A percentile compares a stretch with the other conserved stretches of the same genome.
Evolutionary conservation across 2,329 filamentous ascomycete genomes (phyloP).

Genomic region (Stromatinia cepivora): DNA sequence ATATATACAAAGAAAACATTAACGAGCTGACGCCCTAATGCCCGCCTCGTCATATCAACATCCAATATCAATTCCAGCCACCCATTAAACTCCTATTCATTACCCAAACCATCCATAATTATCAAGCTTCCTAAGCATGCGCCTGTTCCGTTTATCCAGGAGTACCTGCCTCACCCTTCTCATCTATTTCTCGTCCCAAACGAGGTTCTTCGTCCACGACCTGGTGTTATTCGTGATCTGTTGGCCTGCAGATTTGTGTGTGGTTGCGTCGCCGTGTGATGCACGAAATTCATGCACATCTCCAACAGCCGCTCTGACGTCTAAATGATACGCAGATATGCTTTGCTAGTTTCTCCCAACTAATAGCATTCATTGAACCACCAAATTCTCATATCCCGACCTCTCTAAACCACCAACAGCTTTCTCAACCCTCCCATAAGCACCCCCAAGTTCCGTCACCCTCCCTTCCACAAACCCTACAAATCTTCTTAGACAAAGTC

Average conservation of each 20-base stretch:
- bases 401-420: conserved; percentile 14
- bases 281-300: background rate
- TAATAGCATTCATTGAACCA: background rate
- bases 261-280: background rate
- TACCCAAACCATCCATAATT: conserved; percentile 9
- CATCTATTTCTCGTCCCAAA: background rate
- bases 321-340: too few relatives aligned
- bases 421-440: conserved; percentile 17
- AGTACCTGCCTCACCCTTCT: conserved; percentile 5
- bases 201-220: background rate
- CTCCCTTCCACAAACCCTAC: conserved; percentile 22
- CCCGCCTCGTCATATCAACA: conserved; percentile 3
- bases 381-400: conserved; percentile 6
- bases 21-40: background rate
- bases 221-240: background rate
- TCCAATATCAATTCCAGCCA: background rate
- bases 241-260: background rate
- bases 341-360: background rate
- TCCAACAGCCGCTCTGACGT: too few relatives aligned
- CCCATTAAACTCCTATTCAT: conserved; percentile 16
- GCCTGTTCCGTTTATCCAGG: conserved; percentile 15
- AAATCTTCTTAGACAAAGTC: conserved; percentile 20
- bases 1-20: conserved; percentile 10
- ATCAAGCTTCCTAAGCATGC: conserved; percentile 9
- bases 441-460: conserved; percentile 14